Evolutionary conservation across 225 moss, liverwort and hornwort species (phyloP), one percentile per base, ranked within the genome.

Genomic region (Pseudisothecium myosuroides): DNA sequence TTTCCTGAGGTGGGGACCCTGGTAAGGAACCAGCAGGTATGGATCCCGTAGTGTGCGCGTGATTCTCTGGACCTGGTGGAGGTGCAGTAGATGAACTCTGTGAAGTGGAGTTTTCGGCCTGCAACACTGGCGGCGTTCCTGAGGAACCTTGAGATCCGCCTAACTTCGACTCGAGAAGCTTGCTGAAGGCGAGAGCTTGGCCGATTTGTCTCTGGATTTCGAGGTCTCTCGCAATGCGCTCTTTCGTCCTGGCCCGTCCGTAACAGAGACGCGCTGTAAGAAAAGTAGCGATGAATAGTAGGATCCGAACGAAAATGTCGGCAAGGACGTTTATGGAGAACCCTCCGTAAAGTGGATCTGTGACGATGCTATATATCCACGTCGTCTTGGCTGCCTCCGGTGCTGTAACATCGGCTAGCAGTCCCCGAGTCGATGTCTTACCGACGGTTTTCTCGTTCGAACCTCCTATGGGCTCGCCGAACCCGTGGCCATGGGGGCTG

Each of bases 151-250:
- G 15, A 39, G 0, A 37, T 45, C 49, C 1, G 23, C 14, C 47
- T 34, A 29, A 6, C 5, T 1, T 1, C 36, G 71, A 5, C 39
- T 79, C 54, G 62, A 36, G 7, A 12, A 21, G 7, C 27, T 12
- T 8, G 1, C 5, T 1, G 4, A 9, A 14, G 9, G 5, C 50
- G 0, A 10, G 0, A 10, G 2, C 32, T 32, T 2, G 2, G 5
- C 0, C 87, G 4, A 12, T 0, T 10, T 4, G 0, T 54, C 1
- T 71, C 63, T 22, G 55, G 11, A 1, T 0, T 45, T 85, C 45
- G 3, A 11, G 11, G 5, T 80, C 32, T 10, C 16, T 81, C 66
- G 10, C 31, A 0, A 23, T 11, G 9, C 12, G 9, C 12, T 88
- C 88, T 60, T 4, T 66, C 68, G 1, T 17, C 3, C 11, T 76